These are phyloP conservation scores for Acanthamoeba lenticulata DNA, from an alignment of 208 protist species.

Conservation along the genomic window DNA sequence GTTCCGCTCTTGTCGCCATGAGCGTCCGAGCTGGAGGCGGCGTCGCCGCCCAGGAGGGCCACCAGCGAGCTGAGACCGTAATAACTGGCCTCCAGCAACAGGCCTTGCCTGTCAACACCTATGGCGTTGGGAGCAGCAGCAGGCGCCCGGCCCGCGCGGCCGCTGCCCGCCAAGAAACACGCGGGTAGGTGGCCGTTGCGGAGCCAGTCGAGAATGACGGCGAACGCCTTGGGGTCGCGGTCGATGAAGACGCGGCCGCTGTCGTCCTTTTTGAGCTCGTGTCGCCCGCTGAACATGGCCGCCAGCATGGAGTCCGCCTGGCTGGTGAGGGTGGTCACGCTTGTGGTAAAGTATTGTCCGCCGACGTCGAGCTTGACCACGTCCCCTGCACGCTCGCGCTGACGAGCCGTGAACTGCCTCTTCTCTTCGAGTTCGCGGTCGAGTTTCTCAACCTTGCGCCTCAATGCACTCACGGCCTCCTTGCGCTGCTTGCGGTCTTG, in stretches of 20 bases:
- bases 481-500: neutral
- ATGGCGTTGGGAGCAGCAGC: too few species aligned
- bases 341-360: constrained; percentile 22
- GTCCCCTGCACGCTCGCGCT: neutral
- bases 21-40: neutral
- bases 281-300: neutral
- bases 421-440: neutral
- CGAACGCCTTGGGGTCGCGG: constrained; percentile 51
- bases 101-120: neutral
- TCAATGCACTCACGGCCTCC: neutral
- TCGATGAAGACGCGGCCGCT: constrained; percentile 17
- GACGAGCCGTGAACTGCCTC: neutral
- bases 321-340: constrained; percentile 5
- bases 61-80: neutral
- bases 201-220: constrained; percentile 39
- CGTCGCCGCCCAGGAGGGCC: neutral
- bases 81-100: neutral
- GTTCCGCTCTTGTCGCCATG: neutral
- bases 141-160: too few species aligned
- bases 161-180: neutral
- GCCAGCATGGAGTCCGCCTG: neutral
- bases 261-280: neutral
- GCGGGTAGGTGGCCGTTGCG: constrained; percentile 19
- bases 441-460: neutral
- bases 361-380: neutral